Evolutionary conservation across 139 green algal species (phyloP), one percentile per base, ranked within the genome.

Genomic region (Micromonas commoda): DNA sequence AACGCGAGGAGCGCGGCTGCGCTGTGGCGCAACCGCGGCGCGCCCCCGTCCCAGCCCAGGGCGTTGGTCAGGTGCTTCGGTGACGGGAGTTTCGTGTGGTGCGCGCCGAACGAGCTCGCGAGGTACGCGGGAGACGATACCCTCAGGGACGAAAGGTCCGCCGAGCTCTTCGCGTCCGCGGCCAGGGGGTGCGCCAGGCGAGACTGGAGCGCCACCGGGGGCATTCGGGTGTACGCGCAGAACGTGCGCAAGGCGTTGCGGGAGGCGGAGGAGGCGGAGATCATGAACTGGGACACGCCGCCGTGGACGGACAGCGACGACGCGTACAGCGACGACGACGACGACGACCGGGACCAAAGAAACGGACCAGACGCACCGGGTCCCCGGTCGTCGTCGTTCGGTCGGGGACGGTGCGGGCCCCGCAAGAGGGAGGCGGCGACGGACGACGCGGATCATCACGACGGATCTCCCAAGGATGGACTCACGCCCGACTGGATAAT

Each of bases 401-500:
- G n/a, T n/a, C n/a, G n/a, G 2, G 1, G 24, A 65, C 2, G 2
- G 2, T 65, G 4, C 28, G 19, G 28, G 53, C 21, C 16, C 23
- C 28, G 6, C 52, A 28, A 75, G 5, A 26, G 23, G 29, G 21
- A 60, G 37, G 34, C n/a, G 20, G 68, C 37, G 6, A n/a, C 21
- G 34, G 29, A 38, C 5, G 37, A 35, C 3, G 53, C 60, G 34
- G 38, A 23, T 5, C 35, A 37, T 0, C n/a, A 75, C 24, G 19
- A 75, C 2, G 37, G 16, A 1, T 13, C 23, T 39, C 24, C 35
- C 1, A 35, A 35, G 23, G 68, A 71, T 1, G 88, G 90, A 0
- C 87, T 94, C 0, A 94, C 90, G 0, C 90, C 90, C 28, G 89
- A 92, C 81, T 93, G 86, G 88, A 86, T 91, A 75, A 89, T 91